Conservation (phyloP, 1,284 basidiomycete species). For the Ustilago hordei region DNA sequence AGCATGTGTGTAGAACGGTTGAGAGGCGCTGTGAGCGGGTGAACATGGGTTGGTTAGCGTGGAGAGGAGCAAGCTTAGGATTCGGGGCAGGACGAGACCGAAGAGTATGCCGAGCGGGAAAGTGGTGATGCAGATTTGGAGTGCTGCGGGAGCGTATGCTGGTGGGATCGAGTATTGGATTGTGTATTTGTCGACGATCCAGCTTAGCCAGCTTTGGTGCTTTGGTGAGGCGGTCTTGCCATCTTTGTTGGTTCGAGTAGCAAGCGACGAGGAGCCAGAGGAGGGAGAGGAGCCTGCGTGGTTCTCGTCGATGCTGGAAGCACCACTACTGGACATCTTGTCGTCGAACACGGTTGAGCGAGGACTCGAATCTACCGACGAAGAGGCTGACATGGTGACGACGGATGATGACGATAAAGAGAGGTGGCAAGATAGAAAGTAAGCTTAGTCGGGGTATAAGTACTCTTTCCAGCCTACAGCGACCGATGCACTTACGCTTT, state of each 20-base stretch:
- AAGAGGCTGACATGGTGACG: background rate
- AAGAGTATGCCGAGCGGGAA: conserved; percentile 54
- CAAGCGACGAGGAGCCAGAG: background rate
- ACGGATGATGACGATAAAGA: too few relatives aligned
- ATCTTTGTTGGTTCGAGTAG: conserved; percentile 9
- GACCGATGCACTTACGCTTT: too few relatives aligned
- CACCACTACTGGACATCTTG: background rate
- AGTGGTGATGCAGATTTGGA: conserved; percentile 46
- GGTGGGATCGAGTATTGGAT: conserved; percentile 49
- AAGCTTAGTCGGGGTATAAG: too few relatives aligned
- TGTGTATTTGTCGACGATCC: conserved; percentile 36
- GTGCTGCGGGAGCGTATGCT: conserved; percentile 45
- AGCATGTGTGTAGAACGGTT: conserved; percentile 17
- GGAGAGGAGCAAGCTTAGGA: conserved; percentile 15
- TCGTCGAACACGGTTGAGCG: background rate
- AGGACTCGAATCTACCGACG: background rate
- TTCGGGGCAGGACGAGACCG: conserved; percentile 41
- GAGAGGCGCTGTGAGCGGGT: background rate
- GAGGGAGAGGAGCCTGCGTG: background rate
- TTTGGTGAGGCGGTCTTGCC: background rate
- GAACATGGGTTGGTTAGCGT: background rate
- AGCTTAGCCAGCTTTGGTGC: conserved; percentile 14
- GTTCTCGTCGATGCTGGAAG: background rate
- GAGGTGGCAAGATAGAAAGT: too few relatives aligned
- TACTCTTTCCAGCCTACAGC: too few relatives aligned